Conservation (phyloP, 768 basidiomycete species). For the Pulveroboletus frians region DNA sequence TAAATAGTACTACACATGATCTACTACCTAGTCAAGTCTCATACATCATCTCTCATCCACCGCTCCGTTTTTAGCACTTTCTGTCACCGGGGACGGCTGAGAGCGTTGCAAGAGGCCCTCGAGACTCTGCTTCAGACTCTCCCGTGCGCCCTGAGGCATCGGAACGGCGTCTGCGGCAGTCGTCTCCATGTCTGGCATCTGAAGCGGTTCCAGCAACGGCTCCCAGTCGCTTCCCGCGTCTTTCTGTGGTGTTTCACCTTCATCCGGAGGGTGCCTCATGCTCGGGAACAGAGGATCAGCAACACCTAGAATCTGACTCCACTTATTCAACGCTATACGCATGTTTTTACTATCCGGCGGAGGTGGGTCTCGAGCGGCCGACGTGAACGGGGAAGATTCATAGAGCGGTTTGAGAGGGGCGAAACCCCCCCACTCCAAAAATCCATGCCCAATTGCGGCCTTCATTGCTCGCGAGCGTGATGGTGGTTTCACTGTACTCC, state of each 20-base stretch:
- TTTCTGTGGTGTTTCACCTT: slow-evolving; percentile 2
- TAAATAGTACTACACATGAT: too few relatives aligned
- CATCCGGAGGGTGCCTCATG: slow-evolving; percentile 13
- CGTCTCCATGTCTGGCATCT: background rate
- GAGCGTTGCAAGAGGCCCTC: slow-evolving; percentile 16
- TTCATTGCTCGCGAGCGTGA: slow-evolving; percentile 28
- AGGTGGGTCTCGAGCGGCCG: slow-evolving; percentile 9
- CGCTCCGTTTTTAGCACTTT: background rate
- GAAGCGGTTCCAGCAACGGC: slow-evolving; percentile 19
- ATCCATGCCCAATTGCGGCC: slow-evolving; percentile 26
- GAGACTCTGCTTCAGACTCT: slow-evolving; percentile 24
- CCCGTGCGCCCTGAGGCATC: slow-evolving; percentile 2
- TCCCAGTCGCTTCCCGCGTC: slow-evolving; percentile 19
- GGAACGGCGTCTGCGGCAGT: background rate
- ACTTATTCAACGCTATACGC: slow-evolving; percentile 31
- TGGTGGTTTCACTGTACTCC: slow-evolving; percentile 20
- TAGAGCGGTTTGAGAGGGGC: slow-evolving; percentile 28
- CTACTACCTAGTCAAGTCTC: background rate
- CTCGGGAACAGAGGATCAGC: slow-evolving; percentile 31
- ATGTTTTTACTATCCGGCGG: slow-evolving; percentile 22
- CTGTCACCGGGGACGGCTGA: background rate
- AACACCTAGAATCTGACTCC: slow-evolving; percentile 31
- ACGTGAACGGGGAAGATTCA: slow-evolving; percentile 25
- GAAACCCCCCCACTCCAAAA: slow-evolving; percentile 32
- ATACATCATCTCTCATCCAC: background rate